Conservation (phyloP, 2,329 filamentous ascomycete genomes). For the Pochonia chlamydosporia region DNA sequence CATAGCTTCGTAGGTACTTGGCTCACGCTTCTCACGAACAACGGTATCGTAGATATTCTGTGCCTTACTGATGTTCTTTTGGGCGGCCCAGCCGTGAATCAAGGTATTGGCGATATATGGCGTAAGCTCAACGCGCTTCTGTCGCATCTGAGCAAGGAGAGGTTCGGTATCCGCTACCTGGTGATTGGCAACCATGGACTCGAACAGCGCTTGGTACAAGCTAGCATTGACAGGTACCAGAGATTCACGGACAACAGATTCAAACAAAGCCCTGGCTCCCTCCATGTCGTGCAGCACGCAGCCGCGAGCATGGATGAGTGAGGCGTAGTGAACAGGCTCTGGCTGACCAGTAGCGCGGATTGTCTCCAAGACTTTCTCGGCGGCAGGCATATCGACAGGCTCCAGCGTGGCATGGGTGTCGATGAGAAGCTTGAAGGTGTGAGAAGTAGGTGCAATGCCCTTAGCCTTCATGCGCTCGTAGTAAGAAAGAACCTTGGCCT, state of each 20-base stretch:
- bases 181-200: conserved; percentile 95
- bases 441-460: conserved; percentile 83
- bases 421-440: conserved; percentile 96
- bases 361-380: conserved; percentile 73
- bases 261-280: conserved; percentile 75
- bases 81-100: conserved; percentile 91
- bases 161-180: conserved; percentile 69
- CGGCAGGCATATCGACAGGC: conserved; percentile 80
- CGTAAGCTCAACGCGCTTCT: conserved; percentile 73
- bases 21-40: conserved; percentile 73
- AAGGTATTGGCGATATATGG: conserved; percentile 98
- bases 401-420: conserved; percentile 94
- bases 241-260: conserved; percentile 65
- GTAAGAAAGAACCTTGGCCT: conserved; percentile 86
- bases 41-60: conserved; percentile 76
- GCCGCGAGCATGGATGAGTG: conserved; percentile 90
- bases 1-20: conserved; percentile 98
- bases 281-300: conserved; percentile 90
- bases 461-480: conserved; percentile 89
- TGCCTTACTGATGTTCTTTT: conserved; percentile 74
- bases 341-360: conserved; percentile 74
- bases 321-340: conserved; percentile 92
- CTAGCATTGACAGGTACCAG: conserved; percentile 71
- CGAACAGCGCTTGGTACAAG: conserved; percentile 94
- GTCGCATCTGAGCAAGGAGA: conserved; percentile 70